Evolutionary conservation across 805 yeast genomes (phyloP), one percentile per base, ranked within the genome.

Genomic region (Hanseniaspora occidentalis): DNA sequence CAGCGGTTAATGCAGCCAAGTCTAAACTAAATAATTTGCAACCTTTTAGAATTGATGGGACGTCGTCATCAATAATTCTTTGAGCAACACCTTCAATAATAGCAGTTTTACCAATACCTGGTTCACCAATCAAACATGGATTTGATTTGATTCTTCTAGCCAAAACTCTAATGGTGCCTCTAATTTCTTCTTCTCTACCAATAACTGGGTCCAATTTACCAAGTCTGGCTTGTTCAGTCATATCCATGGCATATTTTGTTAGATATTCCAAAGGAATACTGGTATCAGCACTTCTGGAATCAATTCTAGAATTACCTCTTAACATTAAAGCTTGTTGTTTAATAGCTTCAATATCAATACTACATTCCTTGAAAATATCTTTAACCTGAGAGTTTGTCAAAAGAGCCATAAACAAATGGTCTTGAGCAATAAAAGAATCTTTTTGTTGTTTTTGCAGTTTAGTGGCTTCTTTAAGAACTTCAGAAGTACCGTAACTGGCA

Each of bases 31-130:
- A 89, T 42, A 92, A 68, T 47, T 79, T 77, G 47, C 95, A 78
- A 43, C 77, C 77, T 45, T 83, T 82, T 49, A 92, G 69, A 47
- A 89, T 84, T 20, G 77, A 73, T 34, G 98, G 98, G 13, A 92
- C 95, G 62, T 92, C 98, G 47, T 84, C 84, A 55, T 92, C 96
- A 45, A 92, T 77, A 47, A 92, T 85, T 65, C 98, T 74, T 64
- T 89, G 97, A 10, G 98, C 97, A 42, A 92, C 96, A 54, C 97
- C 98, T 66, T 92, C 98, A 39, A 92, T 95, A 52, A 92, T 89
- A 23, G 95, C 84, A 29, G 98, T 92, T 66, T 92, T 92, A 71
- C 98, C 98, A 40, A 92, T 96, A 76, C 98, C 98, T 33, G 98
- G 96, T 55, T 92, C 98, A 70, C 98, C 98, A 53, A 92, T 86